Conservation (phyloP, 257 asterid species). For the Ophiorrhiza pumila region DNA sequence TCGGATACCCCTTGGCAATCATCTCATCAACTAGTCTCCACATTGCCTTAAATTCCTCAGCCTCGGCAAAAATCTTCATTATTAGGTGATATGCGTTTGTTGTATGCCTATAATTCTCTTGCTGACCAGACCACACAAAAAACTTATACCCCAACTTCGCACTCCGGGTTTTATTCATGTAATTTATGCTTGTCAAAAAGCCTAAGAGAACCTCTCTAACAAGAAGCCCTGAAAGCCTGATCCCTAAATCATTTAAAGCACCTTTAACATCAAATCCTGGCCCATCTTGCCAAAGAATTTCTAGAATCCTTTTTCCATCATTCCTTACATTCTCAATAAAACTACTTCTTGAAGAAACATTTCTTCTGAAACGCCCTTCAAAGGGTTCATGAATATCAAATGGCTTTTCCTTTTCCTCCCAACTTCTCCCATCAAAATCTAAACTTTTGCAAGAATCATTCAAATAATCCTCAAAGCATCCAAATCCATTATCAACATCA, state of each 20-base stretch:
- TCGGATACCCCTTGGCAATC: slow-evolving; percentile 75
- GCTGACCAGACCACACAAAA: slow-evolving; percentile 84
- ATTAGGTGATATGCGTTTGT: slow-evolving; percentile 58
- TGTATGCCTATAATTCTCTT: slow-evolving; percentile 68
- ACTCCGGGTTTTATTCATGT: slow-evolving; percentile 54
- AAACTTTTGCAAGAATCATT: slow-evolving; percentile 60
- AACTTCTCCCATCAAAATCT: slow-evolving; percentile 23
- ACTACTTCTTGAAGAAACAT: slow-evolving; percentile 32
- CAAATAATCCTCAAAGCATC: slow-evolving; percentile 60
- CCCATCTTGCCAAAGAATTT: slow-evolving; percentile 76
- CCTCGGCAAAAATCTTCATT: slow-evolving; percentile 76
- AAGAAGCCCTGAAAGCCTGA: slow-evolving; percentile 75
- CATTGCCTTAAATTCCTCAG: slow-evolving; percentile 88
- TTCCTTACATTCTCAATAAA: slow-evolving; percentile 45
- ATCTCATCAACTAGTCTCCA: slow-evolving; percentile 85
- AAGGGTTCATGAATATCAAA: background rate
- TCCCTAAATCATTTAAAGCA: slow-evolving; percentile 43
- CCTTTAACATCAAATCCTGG: slow-evolving; percentile 64
- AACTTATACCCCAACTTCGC: slow-evolving; percentile 92
- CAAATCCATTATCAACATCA: slow-evolving; percentile 58
- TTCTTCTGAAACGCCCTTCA: slow-evolving; percentile 24
- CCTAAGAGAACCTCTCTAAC: slow-evolving; percentile 82
- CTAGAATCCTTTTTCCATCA: slow-evolving; percentile 60
- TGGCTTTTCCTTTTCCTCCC: slow-evolving; percentile 4
- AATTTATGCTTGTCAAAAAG: slow-evolving; percentile 52